These are phyloP conservation scores for Podospora australis DNA, from an alignment of 495 filamentous ascomycete species.

Conservation along the genomic window DNA sequence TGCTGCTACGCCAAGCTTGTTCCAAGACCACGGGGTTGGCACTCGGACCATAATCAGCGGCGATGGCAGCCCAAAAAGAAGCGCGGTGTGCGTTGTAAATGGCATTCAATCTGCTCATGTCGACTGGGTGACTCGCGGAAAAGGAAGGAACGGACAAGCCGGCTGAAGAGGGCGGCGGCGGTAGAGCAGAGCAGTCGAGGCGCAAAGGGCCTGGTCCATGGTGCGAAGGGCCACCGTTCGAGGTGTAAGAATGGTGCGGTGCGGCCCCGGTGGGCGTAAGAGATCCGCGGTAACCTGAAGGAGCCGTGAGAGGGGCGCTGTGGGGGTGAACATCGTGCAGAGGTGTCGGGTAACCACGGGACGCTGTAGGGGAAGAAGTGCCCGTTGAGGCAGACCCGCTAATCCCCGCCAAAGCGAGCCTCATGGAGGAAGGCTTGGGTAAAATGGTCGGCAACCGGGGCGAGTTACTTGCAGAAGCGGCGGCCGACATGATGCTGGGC, in stretches of 20 bases:
- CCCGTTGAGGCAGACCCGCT: constrained; percentile 11
- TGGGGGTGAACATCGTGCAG: constrained; percentile 30
- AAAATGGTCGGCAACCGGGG: constrained; percentile 50
- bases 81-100: constrained; percentile 63
- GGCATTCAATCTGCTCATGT: constrained; percentile 59
- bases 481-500: constrained; percentile 37
- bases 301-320: constrained; percentile 20
- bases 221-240: constrained; percentile 11
- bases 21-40: constrained; percentile 59
- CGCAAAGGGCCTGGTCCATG: constrained; percentile 33
- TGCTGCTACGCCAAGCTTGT: constrained; percentile 56
- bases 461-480: constrained; percentile 27
- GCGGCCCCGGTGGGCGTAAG: constrained; percentile 22
- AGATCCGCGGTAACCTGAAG: constrained; percentile 24
- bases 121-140: constrained; percentile 40
- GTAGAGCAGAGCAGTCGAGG: constrained; percentile 44
- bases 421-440: constrained; percentile 52
- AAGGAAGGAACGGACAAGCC: constrained; percentile 16
- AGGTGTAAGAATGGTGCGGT: constrained; percentile 17
- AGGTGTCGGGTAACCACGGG: constrained; percentile 29
- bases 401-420: constrained; percentile 30
- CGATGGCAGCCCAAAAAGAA: constrained; percentile 67
- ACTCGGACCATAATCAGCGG: constrained; percentile 60
- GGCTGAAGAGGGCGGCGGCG: constrained; percentile 28
- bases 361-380: constrained; percentile 26